Conservation (phyloP, 2,329 filamentous ascomycete species). For the Diaporthe sp. region DNA sequence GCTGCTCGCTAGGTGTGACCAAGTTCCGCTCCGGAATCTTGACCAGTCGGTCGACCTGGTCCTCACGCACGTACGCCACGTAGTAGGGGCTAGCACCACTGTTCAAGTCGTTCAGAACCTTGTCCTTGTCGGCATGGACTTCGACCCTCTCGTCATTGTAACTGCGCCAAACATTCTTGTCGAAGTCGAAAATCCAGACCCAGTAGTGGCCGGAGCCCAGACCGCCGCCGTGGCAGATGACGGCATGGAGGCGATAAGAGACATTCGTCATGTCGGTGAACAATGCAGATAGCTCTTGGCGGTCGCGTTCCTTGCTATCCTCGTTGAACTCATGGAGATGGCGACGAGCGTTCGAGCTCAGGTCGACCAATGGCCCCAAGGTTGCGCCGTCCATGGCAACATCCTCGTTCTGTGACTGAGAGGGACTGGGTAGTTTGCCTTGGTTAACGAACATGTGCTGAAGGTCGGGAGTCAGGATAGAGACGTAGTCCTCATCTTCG, state of each 20-base stretch:
- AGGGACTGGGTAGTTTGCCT: slow-evolving; percentile 47
- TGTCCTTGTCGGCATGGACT: slow-evolving; percentile 72
- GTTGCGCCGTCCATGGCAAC: background rate
- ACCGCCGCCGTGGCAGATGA: slow-evolving; percentile 89
- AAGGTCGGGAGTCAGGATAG: slow-evolving; percentile 41
- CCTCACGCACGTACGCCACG: slow-evolving; percentile 51
- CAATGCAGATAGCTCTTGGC: slow-evolving; percentile 58
- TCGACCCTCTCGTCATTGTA: slow-evolving; percentile 93
- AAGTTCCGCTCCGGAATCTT: slow-evolving; percentile 12
- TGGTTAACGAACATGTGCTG: slow-evolving; percentile 50
- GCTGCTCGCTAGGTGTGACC: background rate
- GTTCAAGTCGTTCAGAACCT: slow-evolving; percentile 78
- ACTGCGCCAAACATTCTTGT: slow-evolving; percentile 84
- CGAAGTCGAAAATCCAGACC: slow-evolving; percentile 95
- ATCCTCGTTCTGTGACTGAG: background rate
- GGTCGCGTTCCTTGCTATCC: slow-evolving; percentile 19
- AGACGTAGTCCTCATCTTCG: slow-evolving; percentile 40
- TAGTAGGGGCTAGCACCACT: slow-evolving; percentile 77
- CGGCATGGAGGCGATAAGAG: slow-evolving; percentile 87
- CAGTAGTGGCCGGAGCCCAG: slow-evolving; percentile 90
- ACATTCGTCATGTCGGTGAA: slow-evolving; percentile 75
- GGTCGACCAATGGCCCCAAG: slow-evolving; percentile 1
- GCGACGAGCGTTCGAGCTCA: slow-evolving; percentile 31
- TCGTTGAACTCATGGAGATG: slow-evolving; percentile 30
- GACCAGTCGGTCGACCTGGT: slow-evolving; percentile 47